Conservation (phyloP, 1,284 basidiomycete genomes). For the Ceratobasidium sp. region DNA sequence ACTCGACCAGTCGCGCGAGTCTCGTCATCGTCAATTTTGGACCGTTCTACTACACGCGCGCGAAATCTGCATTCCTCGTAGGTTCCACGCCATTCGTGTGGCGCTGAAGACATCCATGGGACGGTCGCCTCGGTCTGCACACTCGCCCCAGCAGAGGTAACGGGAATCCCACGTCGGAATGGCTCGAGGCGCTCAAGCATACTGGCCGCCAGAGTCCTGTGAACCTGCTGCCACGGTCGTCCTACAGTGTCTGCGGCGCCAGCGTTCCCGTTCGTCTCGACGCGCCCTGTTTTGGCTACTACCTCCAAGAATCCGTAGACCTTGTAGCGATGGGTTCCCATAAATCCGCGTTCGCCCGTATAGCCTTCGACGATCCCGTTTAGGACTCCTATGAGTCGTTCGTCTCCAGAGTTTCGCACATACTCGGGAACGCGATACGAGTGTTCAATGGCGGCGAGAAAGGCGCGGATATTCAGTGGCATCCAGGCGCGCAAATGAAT, state of each 20-base stretch:
- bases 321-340: conserved; percentile 37
- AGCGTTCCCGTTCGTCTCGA: conserved; percentile 45
- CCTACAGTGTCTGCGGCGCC: conserved; percentile 40
- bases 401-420: conserved; percentile 37
- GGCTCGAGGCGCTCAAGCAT: conserved; percentile 45
- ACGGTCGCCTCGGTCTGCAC: background rate
- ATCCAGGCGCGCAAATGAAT: conserved; percentile 46
- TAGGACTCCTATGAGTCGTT: conserved; percentile 39
- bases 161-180: conserved; percentile 30
- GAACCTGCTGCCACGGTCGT: conserved; percentile 43
- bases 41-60: conserved; percentile 32
- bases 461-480: conserved; percentile 45
- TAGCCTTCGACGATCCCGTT: conserved; percentile 45
- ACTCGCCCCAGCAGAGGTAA: background rate
- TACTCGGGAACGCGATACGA: conserved; percentile 38
- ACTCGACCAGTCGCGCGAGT: conserved; percentile 37
- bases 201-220: conserved; percentile 44
- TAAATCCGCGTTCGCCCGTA: conserved; percentile 43
- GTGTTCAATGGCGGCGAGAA: conserved; percentile 43
- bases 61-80: conserved; percentile 45
- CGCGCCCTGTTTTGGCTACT: conserved; percentile 41
- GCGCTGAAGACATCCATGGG: conserved; percentile 37
- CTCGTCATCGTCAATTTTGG: conserved; percentile 37
- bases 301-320: conserved; percentile 43
- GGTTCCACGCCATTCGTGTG: conserved; percentile 45